These are phyloP conservation scores for Rhytidhysteron rufulum DNA, from an alignment of 2,329 filamentous ascomycete genomes.

Conservation along the genomic window DNA sequence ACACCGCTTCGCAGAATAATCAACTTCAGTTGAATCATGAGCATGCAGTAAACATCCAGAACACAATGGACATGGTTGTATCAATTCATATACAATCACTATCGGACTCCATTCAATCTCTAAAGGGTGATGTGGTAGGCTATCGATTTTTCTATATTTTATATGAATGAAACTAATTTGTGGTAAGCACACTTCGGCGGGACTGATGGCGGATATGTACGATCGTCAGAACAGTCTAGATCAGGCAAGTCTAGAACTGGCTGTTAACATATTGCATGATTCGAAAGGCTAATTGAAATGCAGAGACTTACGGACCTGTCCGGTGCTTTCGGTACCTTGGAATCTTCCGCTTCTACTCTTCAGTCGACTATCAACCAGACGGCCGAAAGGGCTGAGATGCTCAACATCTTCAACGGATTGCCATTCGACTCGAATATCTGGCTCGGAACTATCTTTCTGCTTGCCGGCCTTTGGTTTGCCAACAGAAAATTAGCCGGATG, in stretches of 20 bases:
- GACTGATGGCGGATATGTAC: conserved; percentile 4
- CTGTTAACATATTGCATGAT: neutral
- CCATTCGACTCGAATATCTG: neutral
- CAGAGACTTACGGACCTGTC: conserved; percentile 1
- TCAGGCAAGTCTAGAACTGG: conserved; percentile 1
- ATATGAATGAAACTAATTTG: neutral
- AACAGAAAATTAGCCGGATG: conserved; percentile 5
- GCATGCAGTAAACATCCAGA: conserved; percentile 3
- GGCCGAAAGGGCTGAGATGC: conserved; percentile 4
- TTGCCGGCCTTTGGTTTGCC: conserved; percentile 7
- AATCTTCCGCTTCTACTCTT: conserved; percentile 3
- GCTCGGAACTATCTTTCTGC: neutral
- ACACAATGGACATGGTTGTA: conserved; percentile 2
- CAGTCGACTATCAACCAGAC: conserved; percentile 4
- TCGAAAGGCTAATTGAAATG: neutral
- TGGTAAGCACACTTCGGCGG: neutral
- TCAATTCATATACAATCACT: conserved; percentile 2
- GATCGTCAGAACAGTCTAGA: conserved; percentile 4
- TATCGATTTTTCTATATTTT: neutral
- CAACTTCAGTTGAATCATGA: conserved; percentile 5
- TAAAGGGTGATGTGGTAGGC: conserved; percentile 4
- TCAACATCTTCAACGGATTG: conserved; percentile 3
- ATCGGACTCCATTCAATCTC: conserved; percentile 1
- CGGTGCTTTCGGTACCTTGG: conserved; percentile 4
- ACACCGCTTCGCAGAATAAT: conserved; percentile 1